Conservation (phyloP, 495 filamentous ascomycete species). For the Penicillium silybi region DNA sequence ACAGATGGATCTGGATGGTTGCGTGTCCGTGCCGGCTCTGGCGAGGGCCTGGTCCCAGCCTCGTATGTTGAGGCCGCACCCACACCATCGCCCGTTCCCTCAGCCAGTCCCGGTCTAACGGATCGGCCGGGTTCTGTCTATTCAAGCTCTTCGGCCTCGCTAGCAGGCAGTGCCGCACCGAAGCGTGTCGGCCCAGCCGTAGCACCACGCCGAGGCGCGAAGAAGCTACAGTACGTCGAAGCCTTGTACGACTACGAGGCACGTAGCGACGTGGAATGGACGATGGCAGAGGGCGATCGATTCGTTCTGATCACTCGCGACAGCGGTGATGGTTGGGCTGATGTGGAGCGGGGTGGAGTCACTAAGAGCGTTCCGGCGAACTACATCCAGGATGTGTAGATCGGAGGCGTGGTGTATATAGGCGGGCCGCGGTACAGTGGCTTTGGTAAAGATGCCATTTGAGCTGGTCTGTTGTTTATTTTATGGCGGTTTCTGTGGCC, state of each 20-base stretch:
- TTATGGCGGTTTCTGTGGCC: slow-evolving; percentile 6
- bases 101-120: slow-evolving; percentile 30
- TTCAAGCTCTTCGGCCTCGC: slow-evolving; percentile 74
- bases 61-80: slow-evolving; percentile 65
- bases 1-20: slow-evolving; percentile 90
- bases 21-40: slow-evolving; percentile 61
- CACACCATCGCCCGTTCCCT: slow-evolving; percentile 40
- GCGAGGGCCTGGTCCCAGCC: slow-evolving; percentile 82
- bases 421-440: slow-evolving; percentile 1
- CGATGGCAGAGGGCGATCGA: slow-evolving; percentile 83
- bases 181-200: slow-evolving; percentile 95
- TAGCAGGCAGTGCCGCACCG: slow-evolving; percentile 49
- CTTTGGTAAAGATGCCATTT: background rate
- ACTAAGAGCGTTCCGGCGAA: slow-evolving; percentile 93
- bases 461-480: slow-evolving; percentile 6
- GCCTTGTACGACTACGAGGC: slow-evolving; percentile 90
- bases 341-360: slow-evolving; percentile 86
- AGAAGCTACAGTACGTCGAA: slow-evolving; percentile 92
- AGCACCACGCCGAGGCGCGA: slow-evolving; percentile 85
- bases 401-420: slow-evolving; percentile 4
- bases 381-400: slow-evolving; percentile 74
- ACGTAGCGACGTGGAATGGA: slow-evolving; percentile 79
- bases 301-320: slow-evolving; percentile 86
- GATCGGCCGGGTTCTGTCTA: slow-evolving; percentile 64
- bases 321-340: slow-evolving; percentile 90